Evolutionary conservation across 169 alveolate species (phyloP).

Genomic region (Neospora caninum): DNA sequence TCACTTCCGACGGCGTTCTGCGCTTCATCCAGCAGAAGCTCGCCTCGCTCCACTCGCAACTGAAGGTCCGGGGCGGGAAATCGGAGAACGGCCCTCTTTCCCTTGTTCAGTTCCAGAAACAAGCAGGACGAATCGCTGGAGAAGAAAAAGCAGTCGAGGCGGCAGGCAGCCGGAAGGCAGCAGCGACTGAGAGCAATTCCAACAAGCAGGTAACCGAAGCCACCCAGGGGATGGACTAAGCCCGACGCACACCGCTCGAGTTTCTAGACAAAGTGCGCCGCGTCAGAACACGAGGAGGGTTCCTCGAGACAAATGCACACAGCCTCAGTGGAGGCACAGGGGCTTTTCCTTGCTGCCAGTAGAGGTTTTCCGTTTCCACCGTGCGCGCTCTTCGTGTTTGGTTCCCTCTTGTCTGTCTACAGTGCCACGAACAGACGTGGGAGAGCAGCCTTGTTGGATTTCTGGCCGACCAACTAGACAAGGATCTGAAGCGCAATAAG

Average conservation of each 20-base stretch:
- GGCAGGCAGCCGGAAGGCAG: not conserved
- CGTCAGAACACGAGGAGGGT: too few species aligned
- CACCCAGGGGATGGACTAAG: too few species aligned
- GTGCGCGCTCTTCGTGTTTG: too few species aligned
- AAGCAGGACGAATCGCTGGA: not conserved
- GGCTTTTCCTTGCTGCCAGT: too few species aligned
- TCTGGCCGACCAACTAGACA: not conserved
- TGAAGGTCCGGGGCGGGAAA: not conserved
- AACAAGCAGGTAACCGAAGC: too few species aligned
- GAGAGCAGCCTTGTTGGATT: not conserved
- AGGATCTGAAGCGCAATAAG: not conserved
- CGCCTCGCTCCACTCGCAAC: not conserved
- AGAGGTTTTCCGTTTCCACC: too few species aligned
- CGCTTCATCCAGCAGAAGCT: not conserved
- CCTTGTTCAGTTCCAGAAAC: not conserved
- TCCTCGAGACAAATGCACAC: too few species aligned
- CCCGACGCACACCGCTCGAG: too few species aligned
- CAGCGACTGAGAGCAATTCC: too few species aligned
- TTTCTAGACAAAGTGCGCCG: too few species aligned
- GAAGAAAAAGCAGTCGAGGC: not conserved
- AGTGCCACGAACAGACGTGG: not conserved
- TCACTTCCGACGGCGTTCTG: conserved; percentile 5
- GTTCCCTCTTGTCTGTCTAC: not conserved
- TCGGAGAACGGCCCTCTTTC: not conserved
- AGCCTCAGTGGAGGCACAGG: too few species aligned